Evolutionary conservation across 2,329 filamentous ascomycete genomes (phyloP).

Genomic region (Diaporthe citrichinensis): DNA sequence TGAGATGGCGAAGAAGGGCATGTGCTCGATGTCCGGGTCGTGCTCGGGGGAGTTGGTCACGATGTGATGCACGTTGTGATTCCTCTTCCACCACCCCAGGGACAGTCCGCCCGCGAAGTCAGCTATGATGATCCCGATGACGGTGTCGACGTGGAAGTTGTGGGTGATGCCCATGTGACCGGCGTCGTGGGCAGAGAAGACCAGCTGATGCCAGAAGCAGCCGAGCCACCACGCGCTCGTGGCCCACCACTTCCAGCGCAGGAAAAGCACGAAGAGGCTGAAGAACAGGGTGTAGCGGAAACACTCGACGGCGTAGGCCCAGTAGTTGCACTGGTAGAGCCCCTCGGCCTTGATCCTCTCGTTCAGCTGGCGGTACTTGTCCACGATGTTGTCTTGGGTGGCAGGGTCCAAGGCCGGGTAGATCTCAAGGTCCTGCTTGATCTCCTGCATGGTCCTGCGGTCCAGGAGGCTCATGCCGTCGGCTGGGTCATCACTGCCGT

Average conservation of each 20-base stretch:
- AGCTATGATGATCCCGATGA: slow-evolving; percentile 91
- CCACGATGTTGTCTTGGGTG: slow-evolving; percentile 82
- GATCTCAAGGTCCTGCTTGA: slow-evolving; percentile 81
- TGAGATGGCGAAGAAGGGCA: slow-evolving; percentile 90
- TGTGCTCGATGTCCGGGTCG: slow-evolving; percentile 93
- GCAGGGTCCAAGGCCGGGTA: slow-evolving; percentile 83
- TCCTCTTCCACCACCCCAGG: slow-evolving; percentile 96
- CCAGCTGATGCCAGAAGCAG: slow-evolving; percentile 92
- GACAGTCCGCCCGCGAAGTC: slow-evolving; percentile 92
- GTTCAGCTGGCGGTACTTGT: slow-evolving; percentile 86
- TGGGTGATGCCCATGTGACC: slow-evolving; percentile 99
- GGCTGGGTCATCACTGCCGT: slow-evolving; percentile 52
- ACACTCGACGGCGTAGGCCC: slow-evolving; percentile 81
- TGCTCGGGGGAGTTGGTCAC: slow-evolving; percentile 96
- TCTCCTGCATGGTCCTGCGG: slow-evolving; percentile 79
- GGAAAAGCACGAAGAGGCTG: slow-evolving; percentile 70
- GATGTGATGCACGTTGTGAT: slow-evolving; percentile 96
- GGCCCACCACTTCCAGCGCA: slow-evolving; percentile 76
- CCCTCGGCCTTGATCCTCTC: slow-evolving; percentile 79
- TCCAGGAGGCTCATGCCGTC: slow-evolving; percentile 78
- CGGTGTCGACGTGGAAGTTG: slow-evolving; percentile 83
- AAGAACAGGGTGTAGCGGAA: slow-evolving; percentile 80
- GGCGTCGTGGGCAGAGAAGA: slow-evolving; percentile 94
- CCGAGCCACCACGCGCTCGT: slow-evolving; percentile 83
- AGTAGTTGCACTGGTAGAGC: slow-evolving; percentile 88